Evolutionary conservation across 2,329 filamentous ascomycete genomes (phyloP).

Genomic region (Fusarium fracticaudum): DNA sequence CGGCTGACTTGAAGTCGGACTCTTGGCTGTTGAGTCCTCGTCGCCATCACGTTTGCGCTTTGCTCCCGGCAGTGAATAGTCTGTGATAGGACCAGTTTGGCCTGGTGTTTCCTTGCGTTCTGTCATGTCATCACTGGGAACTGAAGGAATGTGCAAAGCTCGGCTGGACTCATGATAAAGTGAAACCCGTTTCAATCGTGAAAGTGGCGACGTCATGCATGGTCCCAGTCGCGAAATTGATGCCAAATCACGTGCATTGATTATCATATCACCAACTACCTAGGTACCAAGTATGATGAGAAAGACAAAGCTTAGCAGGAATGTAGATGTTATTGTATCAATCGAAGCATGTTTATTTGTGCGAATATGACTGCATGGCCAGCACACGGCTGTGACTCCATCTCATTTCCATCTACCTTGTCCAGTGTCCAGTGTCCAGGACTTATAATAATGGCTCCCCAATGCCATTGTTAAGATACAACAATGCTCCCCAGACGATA

Average conservation of each 20-base stretch:
- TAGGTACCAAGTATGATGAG: too few relatives aligned
- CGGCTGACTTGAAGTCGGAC: slow-evolving; percentile 15
- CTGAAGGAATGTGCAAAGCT: neutral
- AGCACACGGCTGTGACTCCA: slow-evolving; percentile 23
- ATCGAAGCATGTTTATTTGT: slow-evolving; percentile 32
- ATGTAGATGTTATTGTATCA: neutral
- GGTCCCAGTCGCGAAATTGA: slow-evolving; percentile 46
- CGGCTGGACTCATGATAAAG: neutral
- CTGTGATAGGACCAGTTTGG: neutral
- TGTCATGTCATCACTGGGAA: slow-evolving; percentile 3
- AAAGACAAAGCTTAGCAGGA: neutral
- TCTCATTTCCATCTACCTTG: slow-evolving; percentile 21
- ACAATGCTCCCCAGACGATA: slow-evolving; percentile 22
- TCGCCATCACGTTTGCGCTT: slow-evolving; percentile 37
- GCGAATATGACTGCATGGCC: slow-evolving; percentile 32
- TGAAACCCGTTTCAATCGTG: neutral
- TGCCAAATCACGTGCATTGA: slow-evolving; percentile 50
- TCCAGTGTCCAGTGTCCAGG: slow-evolving; percentile 1
- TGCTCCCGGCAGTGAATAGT: neutral
- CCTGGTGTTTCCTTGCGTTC: slow-evolving; percentile 8
- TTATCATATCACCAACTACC: neutral
- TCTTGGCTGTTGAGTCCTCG: neutral
- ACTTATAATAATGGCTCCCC: slow-evolving; percentile 14
- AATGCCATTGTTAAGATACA: slow-evolving; percentile 7
- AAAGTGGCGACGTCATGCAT: slow-evolving; percentile 34